Evolutionary conservation across 768 basidiomycete genomes (phyloP).

Genomic region (Boletus subcaerulescens): DNA sequence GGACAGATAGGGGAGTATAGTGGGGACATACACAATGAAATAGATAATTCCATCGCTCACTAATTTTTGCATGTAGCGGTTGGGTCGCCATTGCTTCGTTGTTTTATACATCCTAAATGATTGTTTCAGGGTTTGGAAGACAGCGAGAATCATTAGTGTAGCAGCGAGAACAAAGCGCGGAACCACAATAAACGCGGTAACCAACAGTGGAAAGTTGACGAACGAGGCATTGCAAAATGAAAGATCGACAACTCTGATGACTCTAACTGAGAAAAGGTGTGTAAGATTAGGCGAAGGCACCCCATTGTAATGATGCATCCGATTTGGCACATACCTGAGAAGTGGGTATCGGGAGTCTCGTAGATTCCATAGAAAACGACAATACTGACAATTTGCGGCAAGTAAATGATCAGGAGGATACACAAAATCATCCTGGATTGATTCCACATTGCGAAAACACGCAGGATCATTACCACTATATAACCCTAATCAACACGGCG

Average conservation of each 20-base stretch:
- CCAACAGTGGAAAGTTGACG: neutral
- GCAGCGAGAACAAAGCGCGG: slow-evolving; percentile 1
- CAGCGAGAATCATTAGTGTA: neutral
- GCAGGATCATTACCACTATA: slow-evolving; percentile 1
- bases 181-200: neutral
- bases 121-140: neutral
- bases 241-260: neutral
- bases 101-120: neutral
- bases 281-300: no score
- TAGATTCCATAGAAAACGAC: neutral
- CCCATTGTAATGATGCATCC: no score
- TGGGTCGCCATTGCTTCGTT: slow-evolving; percentile 5
- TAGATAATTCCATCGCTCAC: slow-evolving; percentile 7
- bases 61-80: slow-evolving; percentile 2
- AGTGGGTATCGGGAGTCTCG: neutral
- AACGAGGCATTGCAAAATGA: neutral
- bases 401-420: neutral
- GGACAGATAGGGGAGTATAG: neutral
- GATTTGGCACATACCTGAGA: neutral
- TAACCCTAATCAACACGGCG: neutral
- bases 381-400: neutral
- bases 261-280: neutral
- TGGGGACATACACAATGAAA: slow-evolving; percentile 8
- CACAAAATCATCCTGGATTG: neutral
- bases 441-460: slow-evolving; percentile 1